phyloP scores from a whole-genome alignment of 495 filamentous ascomycete species.

The Hypoxylon intermedium region DNA sequence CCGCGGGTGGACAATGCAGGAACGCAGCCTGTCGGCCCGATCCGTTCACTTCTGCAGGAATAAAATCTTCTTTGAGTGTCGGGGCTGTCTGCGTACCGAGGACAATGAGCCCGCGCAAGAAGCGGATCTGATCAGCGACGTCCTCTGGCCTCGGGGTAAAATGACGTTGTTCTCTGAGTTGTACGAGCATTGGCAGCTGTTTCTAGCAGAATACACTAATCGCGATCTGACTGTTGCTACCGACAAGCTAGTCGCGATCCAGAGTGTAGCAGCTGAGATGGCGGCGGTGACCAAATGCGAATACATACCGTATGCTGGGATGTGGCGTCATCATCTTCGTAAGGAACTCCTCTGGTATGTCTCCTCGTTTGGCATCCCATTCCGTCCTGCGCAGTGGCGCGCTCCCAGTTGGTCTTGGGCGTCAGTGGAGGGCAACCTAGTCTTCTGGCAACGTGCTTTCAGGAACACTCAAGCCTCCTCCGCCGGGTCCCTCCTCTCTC shows the following conservation, averaged over 20 bases:
- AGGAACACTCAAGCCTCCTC: background rate
- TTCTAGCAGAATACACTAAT: background rate
- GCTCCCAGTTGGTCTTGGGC: constrained; percentile 1
- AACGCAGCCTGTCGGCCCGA: constrained; percentile 14
- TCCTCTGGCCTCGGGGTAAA: background rate
- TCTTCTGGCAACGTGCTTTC: background rate
- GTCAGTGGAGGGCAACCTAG: background rate
- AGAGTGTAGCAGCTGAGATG: constrained; percentile 4
- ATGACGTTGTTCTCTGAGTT: background rate
- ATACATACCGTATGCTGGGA: constrained; percentile 1
- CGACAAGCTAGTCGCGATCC: background rate
- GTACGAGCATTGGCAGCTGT: background rate
- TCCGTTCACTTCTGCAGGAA: constrained; percentile 23
- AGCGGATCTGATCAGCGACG: background rate
- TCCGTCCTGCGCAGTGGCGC: background rate
- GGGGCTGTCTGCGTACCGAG: background rate
- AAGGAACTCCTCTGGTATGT: background rate
- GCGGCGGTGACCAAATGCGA: background rate
- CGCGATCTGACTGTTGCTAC: background rate
- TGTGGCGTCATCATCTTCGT: background rate
- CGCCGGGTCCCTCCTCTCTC: background rate
- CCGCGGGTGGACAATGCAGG: constrained; percentile 31
- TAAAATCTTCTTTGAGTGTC: constrained; percentile 22
- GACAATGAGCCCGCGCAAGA: background rate
- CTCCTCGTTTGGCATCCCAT: background rate